Conservation (phyloP, 1,284 basidiomycete genomes). For the Peniophora sp. region DNA sequence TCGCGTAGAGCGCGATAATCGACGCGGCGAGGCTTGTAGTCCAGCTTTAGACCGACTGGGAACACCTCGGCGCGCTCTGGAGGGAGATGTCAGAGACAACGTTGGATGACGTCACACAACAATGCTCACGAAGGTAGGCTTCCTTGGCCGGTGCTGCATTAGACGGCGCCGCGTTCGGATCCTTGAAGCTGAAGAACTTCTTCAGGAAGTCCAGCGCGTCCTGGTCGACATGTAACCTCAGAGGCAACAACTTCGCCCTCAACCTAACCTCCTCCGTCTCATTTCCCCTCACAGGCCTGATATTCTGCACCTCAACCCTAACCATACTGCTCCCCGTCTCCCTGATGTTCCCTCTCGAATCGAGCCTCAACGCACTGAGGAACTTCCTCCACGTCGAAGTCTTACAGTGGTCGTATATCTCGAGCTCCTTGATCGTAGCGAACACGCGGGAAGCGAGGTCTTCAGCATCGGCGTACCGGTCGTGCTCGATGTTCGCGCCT, state of each 20-base stretch:
- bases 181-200: conserved; percentile 88
- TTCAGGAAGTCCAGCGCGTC: conserved; percentile 98
- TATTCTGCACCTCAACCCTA: conserved; percentile 70
- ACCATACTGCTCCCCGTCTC: conserved; percentile 93
- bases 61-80: conserved; percentile 85
- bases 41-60: conserved; percentile 86
- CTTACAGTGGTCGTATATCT: conserved; percentile 96
- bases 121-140: conserved; percentile 68
- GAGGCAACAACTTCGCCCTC: conserved; percentile 78
- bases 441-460: conserved; percentile 59
- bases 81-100: not conserved
- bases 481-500: conserved; percentile 59
- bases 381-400: conserved; percentile 99
- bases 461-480: conserved; percentile 52
- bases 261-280: conserved; percentile 75
- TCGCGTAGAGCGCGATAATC: conserved; percentile 90
- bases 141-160: conserved; percentile 33
- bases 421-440: conserved; percentile 61
- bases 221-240: conserved; percentile 93
- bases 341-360: conserved; percentile 77
- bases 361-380: conserved; percentile 75
- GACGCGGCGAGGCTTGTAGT: conserved; percentile 97
- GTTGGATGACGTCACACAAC: conserved; percentile 3
- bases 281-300: conserved; percentile 62
- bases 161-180: conserved; percentile 35